phyloP scores from a whole-genome alignment of 2,329 filamentous ascomycete genomes.

The Trichoderma cornu-damae region DNA sequence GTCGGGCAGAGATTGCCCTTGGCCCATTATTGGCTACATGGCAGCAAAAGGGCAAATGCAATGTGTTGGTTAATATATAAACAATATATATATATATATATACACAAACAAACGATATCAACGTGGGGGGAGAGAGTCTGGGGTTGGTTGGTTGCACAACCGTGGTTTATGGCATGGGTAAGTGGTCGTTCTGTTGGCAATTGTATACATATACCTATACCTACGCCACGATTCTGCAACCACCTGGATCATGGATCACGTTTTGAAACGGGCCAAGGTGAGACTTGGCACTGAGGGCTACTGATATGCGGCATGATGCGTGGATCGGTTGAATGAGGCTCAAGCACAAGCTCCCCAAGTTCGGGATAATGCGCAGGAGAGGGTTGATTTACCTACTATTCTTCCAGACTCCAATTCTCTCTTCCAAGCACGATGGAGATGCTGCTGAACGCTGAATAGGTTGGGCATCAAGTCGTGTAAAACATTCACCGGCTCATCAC shows the following conservation, averaged over 20 bases:
- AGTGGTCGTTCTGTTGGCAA: neutral
- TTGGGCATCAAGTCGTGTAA: too few species aligned
- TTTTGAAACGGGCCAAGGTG: neutral
- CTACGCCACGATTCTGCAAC: too few species aligned
- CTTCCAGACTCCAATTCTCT: too few species aligned
- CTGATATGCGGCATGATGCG: neutral
- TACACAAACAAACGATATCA: too few species aligned
- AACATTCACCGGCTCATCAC: too few species aligned
- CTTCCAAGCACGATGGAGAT: too few species aligned
- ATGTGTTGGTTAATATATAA: neutral
- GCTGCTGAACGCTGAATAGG: too few species aligned
- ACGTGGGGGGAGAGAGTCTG: conserved; percentile 2
- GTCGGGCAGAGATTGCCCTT: neutral
- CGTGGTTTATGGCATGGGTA: neutral
- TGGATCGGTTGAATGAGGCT: neutral
- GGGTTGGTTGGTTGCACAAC: neutral
- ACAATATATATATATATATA: too few species aligned
- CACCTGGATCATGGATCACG: neutral
- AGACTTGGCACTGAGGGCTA: neutral
- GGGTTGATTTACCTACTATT: too few species aligned
- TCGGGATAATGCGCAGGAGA: too few species aligned
- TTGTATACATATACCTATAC: neutral
- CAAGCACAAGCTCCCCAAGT: conserved; percentile 8
- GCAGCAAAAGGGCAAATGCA: neutral
- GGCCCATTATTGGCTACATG: neutral